A percentile compares a stretch with the other conserved stretches of the same genome.
These are phyloP conservation scores for Ogataea saltuana DNA, from an alignment of 805 yeast genomes.

Conservation along the genomic window DNA sequence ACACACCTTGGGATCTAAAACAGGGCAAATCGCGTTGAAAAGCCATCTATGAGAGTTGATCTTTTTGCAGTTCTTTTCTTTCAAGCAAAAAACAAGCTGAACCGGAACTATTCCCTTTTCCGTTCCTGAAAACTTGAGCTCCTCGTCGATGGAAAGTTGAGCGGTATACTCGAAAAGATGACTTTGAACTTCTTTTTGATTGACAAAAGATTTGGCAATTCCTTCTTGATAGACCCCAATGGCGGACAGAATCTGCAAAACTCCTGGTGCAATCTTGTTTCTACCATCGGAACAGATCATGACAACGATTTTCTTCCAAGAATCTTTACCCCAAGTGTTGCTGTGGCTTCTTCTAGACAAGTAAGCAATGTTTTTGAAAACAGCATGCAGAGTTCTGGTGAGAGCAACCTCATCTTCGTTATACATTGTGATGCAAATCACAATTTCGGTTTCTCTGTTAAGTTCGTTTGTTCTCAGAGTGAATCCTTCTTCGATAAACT, in stretches of 20 bases:
- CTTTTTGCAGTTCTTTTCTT: constrained; percentile 89
- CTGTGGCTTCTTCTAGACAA: constrained; percentile 79
- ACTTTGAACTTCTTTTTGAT: constrained; percentile 87
- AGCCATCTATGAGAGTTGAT: constrained; percentile 98
- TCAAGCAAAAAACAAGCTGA: constrained; percentile 87
- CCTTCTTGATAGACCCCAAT: constrained; percentile 98
- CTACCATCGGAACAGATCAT: constrained; percentile 93
- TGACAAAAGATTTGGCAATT: constrained; percentile 91
- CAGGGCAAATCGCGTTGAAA: constrained; percentile 92
- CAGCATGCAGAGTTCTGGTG: constrained; percentile 92
- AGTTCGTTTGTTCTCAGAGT: constrained; percentile 81
- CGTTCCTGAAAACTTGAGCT: constrained; percentile 84
- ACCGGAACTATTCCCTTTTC: constrained; percentile 93
- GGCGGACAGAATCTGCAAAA: constrained; percentile 85
- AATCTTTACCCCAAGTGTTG: constrained; percentile 90
- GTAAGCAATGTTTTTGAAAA: constrained; percentile 89
- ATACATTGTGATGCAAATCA: constrained; percentile 94
- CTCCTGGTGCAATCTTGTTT: constrained; percentile 80
- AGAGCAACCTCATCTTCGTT: constrained; percentile 90
- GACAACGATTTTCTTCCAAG: constrained; percentile 97
- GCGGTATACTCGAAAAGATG: constrained; percentile 96
- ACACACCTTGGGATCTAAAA: constrained; percentile 87
- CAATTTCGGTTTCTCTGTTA: constrained; percentile 89
- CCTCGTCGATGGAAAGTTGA: constrained; percentile 88
- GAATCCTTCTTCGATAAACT: constrained; percentile 77